phyloP scores from a whole-genome alignment of 176 grass and related monocot genomes.

The Eremochloa ophiuroides region DNA sequence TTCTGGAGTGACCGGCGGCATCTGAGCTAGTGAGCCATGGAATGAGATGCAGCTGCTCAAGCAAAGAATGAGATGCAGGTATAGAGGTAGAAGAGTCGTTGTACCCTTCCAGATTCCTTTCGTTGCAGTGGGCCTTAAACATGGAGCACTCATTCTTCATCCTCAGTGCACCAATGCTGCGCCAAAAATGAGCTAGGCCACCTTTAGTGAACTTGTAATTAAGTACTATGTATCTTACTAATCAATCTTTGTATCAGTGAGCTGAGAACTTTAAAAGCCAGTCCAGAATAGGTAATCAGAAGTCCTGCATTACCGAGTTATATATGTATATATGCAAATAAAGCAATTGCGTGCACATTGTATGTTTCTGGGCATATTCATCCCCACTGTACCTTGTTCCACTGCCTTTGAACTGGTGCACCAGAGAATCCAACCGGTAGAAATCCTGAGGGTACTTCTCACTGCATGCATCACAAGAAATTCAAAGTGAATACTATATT shows the following conservation, averaged over 20 bases:
- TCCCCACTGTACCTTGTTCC: constrained; percentile 44
- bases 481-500: constrained; percentile 17
- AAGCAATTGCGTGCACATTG: not conserved
- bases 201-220: not conserved
- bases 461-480: constrained; percentile 42
- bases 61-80: not conserved
- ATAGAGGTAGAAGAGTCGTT: not conserved
- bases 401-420: constrained; percentile 68
- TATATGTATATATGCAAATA: too few relatives aligned
- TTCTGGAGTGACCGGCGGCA: constrained; percentile 64
- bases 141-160: constrained; percentile 65
- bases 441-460: constrained; percentile 66
- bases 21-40: constrained; percentile 29
- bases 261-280: constrained; percentile 14
- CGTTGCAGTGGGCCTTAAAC: constrained; percentile 49
- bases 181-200: constrained; percentile 1
- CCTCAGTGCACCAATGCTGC: constrained; percentile 59
- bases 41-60: not conserved
- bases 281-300: not conserved
- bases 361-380: constrained; percentile 29
- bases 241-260: not conserved
- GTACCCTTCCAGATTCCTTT: constrained; percentile 57
- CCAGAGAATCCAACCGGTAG: constrained; percentile 40
- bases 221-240: not conserved
- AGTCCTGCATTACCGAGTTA: not conserved